Base-by-base conservation (phyloP, 345 rosid genomes). In the Eutrema japonicum region DNA sequence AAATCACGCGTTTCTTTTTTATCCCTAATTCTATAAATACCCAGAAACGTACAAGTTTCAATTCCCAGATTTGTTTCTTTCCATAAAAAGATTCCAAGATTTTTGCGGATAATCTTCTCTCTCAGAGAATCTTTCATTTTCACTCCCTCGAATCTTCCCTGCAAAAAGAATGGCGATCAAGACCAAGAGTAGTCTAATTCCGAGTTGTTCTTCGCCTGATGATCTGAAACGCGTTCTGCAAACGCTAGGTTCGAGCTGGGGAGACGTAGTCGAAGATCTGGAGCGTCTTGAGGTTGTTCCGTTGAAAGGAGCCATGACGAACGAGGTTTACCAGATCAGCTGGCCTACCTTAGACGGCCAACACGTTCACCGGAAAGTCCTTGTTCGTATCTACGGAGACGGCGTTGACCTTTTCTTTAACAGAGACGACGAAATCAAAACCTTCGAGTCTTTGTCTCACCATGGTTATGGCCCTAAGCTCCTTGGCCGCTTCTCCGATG, bases 381-480 rank as follows among this genome's bases (percentile, higher is more conserved):
- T 95, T 74, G 82, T 90, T 74, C 81, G 97, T 77, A 72, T 95
- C 74, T 95, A 92, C 14, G 98, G 99, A 1, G 91, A 87, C 30
- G 99, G 99, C 8, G 98, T 92, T 9, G 98, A 89, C 50, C 74
- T 86, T 22, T 95, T 95, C 73, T 95, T 95, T 73, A 78, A 89
- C 36, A 82, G 98, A 81, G 87, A 83, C 26, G 87, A 89, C 18
- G 99, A 92, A 66, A 84, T 95, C 74, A 84, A 68, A 70, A 95
- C 90, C 10, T 95, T 95, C 40, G 99, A 95, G 76, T 88, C 89
- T 77, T 82, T 95, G 82, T 92, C 99, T 40, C 86, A 53, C 77
- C 92, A 88, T 47, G 98, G 99, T 42, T 87, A 90, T 56, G 99
- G 99, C 2, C 99, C 99, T 5, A 82, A 85, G 77, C 92, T 96